Base-by-base conservation (phyloP, 352 stramenopile species). In the Plasmopara muralis region DNA sequence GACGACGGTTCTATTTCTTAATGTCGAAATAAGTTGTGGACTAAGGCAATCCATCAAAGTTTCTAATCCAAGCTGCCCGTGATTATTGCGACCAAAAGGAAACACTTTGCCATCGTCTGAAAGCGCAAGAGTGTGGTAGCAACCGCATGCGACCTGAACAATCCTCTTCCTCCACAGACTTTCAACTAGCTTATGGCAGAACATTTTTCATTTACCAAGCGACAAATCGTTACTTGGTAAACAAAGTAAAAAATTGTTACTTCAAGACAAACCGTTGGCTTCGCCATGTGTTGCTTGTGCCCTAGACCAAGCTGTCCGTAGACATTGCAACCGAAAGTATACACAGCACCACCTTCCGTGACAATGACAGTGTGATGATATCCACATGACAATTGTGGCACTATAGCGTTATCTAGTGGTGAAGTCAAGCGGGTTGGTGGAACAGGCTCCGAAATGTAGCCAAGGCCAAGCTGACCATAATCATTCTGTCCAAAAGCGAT, bases 51-150 rank as follows among this genome's bases (percentile, higher is more conserved):
- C 83, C 7, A 89, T 43, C 2, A 60, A 71, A 18, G 79, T 84
- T 43, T 89, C 76, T 10, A 89, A 63, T 1, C 88, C 90, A 33
- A 98, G 73, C 39, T 98, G 91, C 1, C 91, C 91, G 62, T 97
- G 90, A 51, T 97, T 96, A 60, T 98, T 98, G 30, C 90, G 70
- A 18, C 91, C 91, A 63, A 96, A 97, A 15, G 95, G 90, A 50
- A 90, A 93, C 37, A 95, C 83, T 56, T 86, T 87, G 8, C 83
- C 85, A 30, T 91, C 74, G n/a, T 89, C 78, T 13, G 78, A 89
- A 29, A 94, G 74, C 3, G 72, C 54, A 9, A 95, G 69, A 18
- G 80, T 95, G 65, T 95, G 85, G 45, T 93, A 94, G 60, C 82
- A 92, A 15, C 85, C 85, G 28, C 83, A 94, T 25, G 83, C 72